Conservation (phyloP, 2,329 filamentous ascomycete genomes). For the Paracamarosporium sp. region DNA sequence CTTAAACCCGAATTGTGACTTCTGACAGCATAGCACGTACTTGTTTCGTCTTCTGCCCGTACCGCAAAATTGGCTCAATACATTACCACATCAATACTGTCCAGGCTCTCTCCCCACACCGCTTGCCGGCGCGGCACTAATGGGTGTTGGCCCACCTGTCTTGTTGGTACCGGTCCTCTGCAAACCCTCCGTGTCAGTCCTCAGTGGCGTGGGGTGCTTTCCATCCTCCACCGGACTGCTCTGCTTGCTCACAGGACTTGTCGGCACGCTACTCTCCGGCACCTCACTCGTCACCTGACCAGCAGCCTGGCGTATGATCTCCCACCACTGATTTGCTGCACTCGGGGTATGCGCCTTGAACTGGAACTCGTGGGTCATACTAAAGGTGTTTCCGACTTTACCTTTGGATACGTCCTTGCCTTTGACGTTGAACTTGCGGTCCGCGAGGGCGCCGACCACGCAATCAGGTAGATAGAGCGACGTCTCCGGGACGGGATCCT, state of each 20-base stretch:
- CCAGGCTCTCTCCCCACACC: conserved; percentile 38
- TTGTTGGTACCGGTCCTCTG: conserved; percentile 21
- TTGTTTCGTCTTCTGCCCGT: no score
- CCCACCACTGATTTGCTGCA: conserved; percentile 86
- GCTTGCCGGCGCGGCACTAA: conserved; percentile 24
- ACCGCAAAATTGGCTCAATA: no score
- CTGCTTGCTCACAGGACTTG: conserved; percentile 39
- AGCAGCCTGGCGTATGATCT: conserved; percentile 69
- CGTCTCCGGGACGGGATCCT: conserved; percentile 82
- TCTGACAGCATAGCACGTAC: no score
- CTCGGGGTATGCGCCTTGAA: conserved; percentile 87
- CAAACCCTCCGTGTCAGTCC: conserved; percentile 44
- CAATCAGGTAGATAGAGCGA: conserved; percentile 94
- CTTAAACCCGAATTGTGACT: background rate
- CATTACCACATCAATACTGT: conserved; percentile 26
- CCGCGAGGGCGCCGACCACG: conserved; percentile 72
- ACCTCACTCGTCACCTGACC: conserved; percentile 56
- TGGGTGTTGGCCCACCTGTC: conserved; percentile 10
- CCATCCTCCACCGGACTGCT: conserved; percentile 19
- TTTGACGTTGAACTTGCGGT: conserved; percentile 91
- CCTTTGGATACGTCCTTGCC: conserved; percentile 87
- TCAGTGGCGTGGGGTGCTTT: conserved; percentile 36
- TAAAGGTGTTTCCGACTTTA: conserved; percentile 79
- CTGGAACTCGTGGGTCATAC: conserved; percentile 77
- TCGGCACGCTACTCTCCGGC: conserved; percentile 44